phyloP scores from a whole-genome alignment of 257 asterid species.

The Nicotiana tabacum region DNA sequence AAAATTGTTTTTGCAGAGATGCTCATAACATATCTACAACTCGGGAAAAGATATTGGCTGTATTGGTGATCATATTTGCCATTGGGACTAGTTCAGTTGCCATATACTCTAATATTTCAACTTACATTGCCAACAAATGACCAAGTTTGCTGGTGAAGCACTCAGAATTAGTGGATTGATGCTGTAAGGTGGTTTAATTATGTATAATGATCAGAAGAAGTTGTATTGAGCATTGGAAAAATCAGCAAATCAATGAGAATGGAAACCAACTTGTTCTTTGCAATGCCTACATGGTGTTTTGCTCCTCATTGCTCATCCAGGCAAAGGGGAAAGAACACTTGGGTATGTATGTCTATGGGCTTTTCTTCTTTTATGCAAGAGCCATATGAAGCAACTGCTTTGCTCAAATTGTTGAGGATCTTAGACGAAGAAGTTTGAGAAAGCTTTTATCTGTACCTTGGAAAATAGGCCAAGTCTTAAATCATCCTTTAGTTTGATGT shows the following conservation, averaged over 20 bases:
- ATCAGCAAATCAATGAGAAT: neutral
- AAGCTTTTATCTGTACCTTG: neutral
- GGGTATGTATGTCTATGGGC: neutral
- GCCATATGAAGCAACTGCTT: neutral
- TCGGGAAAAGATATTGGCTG: slow-evolving; percentile 62
- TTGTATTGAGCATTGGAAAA: neutral
- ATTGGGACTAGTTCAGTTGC: slow-evolving; percentile 79
- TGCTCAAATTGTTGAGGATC: neutral
- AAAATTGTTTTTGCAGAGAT: slow-evolving; percentile 49
- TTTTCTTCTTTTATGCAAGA: neutral
- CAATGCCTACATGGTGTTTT: neutral
- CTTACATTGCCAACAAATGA: slow-evolving; percentile 32
- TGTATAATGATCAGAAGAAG: neutral
- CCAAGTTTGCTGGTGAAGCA: neutral
- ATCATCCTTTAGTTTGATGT: no score
- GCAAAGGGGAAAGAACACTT: neutral
- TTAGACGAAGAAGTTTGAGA: neutral
- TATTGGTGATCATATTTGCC: slow-evolving; percentile 65
- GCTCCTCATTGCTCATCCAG: neutral
- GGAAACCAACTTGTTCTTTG: neutral
- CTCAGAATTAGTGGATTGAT: neutral
- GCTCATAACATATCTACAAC: slow-evolving; percentile 49
- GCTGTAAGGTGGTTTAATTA: neutral
- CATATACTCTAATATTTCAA: slow-evolving; percentile 51
- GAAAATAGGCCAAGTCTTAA: neutral